A percentile compares a stretch with the other conserved stretches of the same genome.
These are phyloP conservation scores for Starmerella sirachaensis DNA, from an alignment of 805 yeast species.

Conservation along the genomic window DNA sequence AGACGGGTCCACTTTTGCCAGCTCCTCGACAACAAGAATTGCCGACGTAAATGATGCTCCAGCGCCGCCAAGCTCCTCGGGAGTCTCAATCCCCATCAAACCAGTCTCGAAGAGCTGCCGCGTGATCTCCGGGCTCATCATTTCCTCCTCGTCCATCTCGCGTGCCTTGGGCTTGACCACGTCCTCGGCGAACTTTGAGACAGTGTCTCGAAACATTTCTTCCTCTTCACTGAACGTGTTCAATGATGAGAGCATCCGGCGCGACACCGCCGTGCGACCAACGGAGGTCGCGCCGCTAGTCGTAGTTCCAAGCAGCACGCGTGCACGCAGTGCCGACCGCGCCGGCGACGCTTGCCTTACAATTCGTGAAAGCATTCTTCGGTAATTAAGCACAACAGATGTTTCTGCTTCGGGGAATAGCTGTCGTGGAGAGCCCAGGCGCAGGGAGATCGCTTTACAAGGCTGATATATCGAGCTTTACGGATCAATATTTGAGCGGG, in stretches of 20 bases:
- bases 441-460: too few species aligned
- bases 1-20: slow-evolving; percentile 35
- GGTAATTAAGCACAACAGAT: too few species aligned
- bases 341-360: too few species aligned
- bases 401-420: too few species aligned
- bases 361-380: too few species aligned
- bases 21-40: slow-evolving; percentile 35
- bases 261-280: too few species aligned
- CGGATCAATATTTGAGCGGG: too few species aligned
- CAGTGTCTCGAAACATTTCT: slow-evolving; percentile 32
- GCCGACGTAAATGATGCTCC: slow-evolving; percentile 37
- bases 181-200: slow-evolving; percentile 31
- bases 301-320: too few species aligned
- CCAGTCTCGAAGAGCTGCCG: slow-evolving; percentile 30
- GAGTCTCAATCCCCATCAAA: slow-evolving; percentile 38
- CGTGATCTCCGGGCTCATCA: slow-evolving; percentile 21
- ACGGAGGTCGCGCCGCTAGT: too few species aligned
- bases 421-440: too few species aligned
- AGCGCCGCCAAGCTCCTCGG: slow-evolving; percentile 36
- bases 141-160: slow-evolving; percentile 28
- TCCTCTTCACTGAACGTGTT: slow-evolving; percentile 33
- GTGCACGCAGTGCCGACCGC: too few species aligned
- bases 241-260: slow-evolving; percentile 19
- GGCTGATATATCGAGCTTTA: too few species aligned
- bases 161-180: slow-evolving; percentile 32